A percentile compares a stretch with the other conserved stretches of the same genome.
These are phyloP conservation scores for Phytophthora nicotianae DNA, from an alignment of 352 stramenopile genomes.

Conservation along the genomic window DNA sequence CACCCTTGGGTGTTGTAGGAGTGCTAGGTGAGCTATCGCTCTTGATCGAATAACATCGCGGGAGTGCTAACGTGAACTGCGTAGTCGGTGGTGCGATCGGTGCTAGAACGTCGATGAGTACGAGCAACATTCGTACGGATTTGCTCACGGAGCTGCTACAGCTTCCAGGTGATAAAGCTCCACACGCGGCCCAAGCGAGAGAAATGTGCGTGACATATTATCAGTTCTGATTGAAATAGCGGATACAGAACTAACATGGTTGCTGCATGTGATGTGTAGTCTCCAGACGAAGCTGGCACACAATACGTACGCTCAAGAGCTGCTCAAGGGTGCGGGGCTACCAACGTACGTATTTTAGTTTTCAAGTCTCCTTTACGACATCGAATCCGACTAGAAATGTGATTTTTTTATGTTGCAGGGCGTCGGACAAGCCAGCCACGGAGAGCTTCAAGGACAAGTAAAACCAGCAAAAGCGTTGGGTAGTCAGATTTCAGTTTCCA, in stretches of 20 bases:
- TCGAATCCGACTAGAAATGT: background rate
- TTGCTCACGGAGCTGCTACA: constrained; percentile 27
- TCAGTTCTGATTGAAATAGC: no score
- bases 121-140: constrained; percentile 20
- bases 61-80: background rate
- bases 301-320: constrained; percentile 29
- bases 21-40: constrained; percentile 11
- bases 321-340: constrained; percentile 20
- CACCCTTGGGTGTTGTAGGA: constrained; percentile 19
- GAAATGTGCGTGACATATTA: constrained; percentile 26
- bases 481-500: background rate
- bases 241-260: no score
- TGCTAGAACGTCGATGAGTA: constrained; percentile 14
- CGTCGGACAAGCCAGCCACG: background rate
- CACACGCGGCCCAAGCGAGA: constrained; percentile 26
- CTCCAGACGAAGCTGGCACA: constrained; percentile 28
- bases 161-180: constrained; percentile 23
- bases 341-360: constrained; percentile 4
- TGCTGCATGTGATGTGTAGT: constrained; percentile 6
- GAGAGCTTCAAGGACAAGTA: constrained; percentile 10
- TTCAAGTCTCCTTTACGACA: background rate
- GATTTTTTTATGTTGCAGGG: background rate
- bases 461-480: background rate
- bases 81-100: constrained; percentile 24
- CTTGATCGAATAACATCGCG: background rate